Conservation (phyloP, 768 basidiomycete species). For the Lyophyllum semitale region DNA sequence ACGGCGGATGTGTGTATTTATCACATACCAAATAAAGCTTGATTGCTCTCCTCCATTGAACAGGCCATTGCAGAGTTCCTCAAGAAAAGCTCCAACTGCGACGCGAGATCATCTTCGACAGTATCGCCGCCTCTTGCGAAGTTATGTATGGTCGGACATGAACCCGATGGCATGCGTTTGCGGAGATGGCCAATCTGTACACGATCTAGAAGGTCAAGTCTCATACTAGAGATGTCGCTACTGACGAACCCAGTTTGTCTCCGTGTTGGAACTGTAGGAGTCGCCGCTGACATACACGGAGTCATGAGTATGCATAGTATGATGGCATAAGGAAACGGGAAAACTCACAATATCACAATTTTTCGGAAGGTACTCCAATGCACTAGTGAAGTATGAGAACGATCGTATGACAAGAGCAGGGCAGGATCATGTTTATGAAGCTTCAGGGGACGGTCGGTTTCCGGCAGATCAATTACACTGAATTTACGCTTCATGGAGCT, state of each 20-base stretch:
- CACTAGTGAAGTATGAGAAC: background rate
- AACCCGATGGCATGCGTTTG: background rate
- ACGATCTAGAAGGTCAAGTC: background rate
- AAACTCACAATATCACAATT: background rate
- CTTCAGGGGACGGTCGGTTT: background rate
- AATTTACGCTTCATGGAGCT: background rate
- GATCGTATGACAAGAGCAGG: background rate
- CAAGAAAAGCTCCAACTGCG: slow-evolving; percentile 1
- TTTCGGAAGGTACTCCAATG: background rate
- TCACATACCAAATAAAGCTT: slow-evolving; percentile 5
- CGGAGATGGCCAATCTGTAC: slow-evolving; percentile 4
- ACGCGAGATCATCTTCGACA: slow-evolving; percentile 7
- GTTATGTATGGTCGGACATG: background rate
- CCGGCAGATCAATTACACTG: background rate
- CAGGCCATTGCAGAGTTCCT: background rate
- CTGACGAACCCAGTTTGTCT: slow-evolving; percentile 3
- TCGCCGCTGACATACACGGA: slow-evolving; percentile 2
- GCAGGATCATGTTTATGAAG: background rate
- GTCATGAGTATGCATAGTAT: background rate
- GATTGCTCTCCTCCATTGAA: background rate
- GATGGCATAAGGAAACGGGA: background rate
- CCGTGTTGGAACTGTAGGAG: slow-evolving; percentile 10
- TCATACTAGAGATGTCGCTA: background rate
- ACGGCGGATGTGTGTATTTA: background rate
- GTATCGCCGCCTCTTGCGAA: slow-evolving; percentile 4